Evolutionary conservation across 2,329 filamentous ascomycete genomes (phyloP), one percentile per base, ranked within the genome.

Genomic region (Xylariales sp.): DNA sequence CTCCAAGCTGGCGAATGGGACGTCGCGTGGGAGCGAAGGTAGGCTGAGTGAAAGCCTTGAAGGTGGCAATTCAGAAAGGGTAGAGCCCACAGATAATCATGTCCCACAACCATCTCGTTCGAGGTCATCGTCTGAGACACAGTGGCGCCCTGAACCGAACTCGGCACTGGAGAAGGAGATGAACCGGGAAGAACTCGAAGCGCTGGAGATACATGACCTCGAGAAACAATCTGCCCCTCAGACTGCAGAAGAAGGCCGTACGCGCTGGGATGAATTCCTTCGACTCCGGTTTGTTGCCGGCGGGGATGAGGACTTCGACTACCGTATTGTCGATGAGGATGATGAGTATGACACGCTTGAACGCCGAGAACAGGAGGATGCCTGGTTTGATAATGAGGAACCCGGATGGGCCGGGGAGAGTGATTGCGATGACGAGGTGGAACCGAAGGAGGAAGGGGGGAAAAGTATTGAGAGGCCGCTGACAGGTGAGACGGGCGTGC

Each of bases 351-450:
- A 97, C 77, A 88, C 79, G 77, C 80, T 83, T 79, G 85, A 76
- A 83, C 87, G 82, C 69, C 80, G 83, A n/a, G 89, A 91, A 60
- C 82, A 83, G 14, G 86, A 95, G 78, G 93, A 97, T 45, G 85
- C 85, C 23, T 97, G 92, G 83, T 94, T 97, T 76, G 92, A 94
- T 28, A 89, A 89, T 5, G 91, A 97, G 82, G 90, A 92, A 73
- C 90, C 91, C 0, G 84, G 84, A 55, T 93, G 90, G 86, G 82
- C 86, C 36, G 82, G 83, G 46, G 84, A 83, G 2, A 79, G 77
- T 12, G 78, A 77, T 9, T 60, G 58, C 10, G 63, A 63, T 68
- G 58, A 70, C 80, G 62, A 68, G 12, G 54, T 60, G 79, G 64
- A 74, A 77, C 56, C 48, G n/a, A 56, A 69, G n/a, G 54, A 58